Evolutionary conservation across 441 rosid genomes (phyloP), one percentile per base, ranked within the genome.

Genomic region (Capsella rubella): DNA sequence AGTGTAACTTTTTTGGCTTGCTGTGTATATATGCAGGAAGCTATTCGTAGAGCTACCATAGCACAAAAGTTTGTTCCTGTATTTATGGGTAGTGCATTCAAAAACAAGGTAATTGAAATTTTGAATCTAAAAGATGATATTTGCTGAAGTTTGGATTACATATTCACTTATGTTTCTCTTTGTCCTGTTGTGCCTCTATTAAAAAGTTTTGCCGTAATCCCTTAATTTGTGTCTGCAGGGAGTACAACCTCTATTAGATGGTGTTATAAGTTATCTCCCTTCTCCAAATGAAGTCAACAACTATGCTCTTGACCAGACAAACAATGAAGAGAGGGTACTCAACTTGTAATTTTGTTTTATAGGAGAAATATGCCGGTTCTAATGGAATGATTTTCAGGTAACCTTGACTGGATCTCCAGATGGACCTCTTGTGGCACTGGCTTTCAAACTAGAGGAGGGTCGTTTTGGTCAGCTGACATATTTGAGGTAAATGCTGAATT

Each of bases 31-130:
- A 34, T 27, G 82, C 80, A 96, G 98, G 97, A 83, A 79, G 99
- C 97, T 65, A 81, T 96, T 79, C 97, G 94, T 62, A 85, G 99
- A 82, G 97, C 97, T 76, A 95, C 99, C 28, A 50, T 90, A 54
- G 97, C 94, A 15, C 86, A 76, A 53, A 93, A 89, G 79, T 93
- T 96, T 79, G 84, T 96, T 34, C 99, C 97, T 53, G 97, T 96
- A 64, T 96, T 93, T 82, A 96, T 96, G 98, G 99, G 99, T 5
- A 93, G 98, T 79, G 99, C 98, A 27, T 93, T 95, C 85, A 95
- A 93, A 80, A 95, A 95, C 82, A 95, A 93, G 99, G 99, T 93
- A 82, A 45, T 64, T 71, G 35, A 7, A 40, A 10, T 15, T 15
- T 56, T 25, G 18, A 55, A 64, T 56, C 57, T 25, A 21, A 40